Conservation (phyloP, 129 eudicot genomes). For the Lonicera japonica region DNA sequence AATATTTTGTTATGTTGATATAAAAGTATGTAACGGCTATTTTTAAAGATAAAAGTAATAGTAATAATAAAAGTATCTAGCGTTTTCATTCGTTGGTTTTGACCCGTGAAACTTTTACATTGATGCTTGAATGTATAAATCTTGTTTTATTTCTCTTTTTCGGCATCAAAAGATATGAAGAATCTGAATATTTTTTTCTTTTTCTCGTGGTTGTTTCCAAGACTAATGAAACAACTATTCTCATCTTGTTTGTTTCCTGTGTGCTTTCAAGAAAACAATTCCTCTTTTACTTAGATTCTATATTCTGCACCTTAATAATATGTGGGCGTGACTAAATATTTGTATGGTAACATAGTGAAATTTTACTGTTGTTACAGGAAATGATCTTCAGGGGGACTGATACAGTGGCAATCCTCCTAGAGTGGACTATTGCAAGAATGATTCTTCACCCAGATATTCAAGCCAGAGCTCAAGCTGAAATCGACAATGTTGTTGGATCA, state of each 20-base stretch:
- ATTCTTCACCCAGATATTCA: conserved; percentile 86
- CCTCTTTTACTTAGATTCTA: neutral
- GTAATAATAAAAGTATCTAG: no score
- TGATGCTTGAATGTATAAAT: conserved; percentile 7
- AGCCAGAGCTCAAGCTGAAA: conserved; percentile 71
- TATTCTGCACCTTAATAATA: neutral
- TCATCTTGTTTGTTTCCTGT: neutral
- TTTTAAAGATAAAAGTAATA: no score
- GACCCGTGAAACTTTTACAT: conserved; percentile 8
- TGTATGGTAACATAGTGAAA: no score
- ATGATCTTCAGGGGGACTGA: conserved; percentile 98
- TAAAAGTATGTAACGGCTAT: no score
- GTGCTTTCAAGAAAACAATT: neutral
- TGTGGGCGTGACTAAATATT: no score
- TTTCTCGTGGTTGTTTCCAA: neutral
- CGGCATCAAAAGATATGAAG: conserved; percentile 26
- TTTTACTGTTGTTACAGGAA: conserved; percentile 38
- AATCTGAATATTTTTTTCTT: conserved; percentile 26
- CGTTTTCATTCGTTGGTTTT: conserved; percentile 1
- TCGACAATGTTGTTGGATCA: conserved; percentile 50
- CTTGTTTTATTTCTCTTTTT: conserved; percentile 12
- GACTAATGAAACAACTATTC: no score
- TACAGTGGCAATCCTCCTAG: conserved; percentile 80
- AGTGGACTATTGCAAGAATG: conserved; percentile 93
- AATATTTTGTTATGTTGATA: no score